Conservation (phyloP, 768 basidiomycete genomes). For the Cystobasidium ongulense region DNA sequence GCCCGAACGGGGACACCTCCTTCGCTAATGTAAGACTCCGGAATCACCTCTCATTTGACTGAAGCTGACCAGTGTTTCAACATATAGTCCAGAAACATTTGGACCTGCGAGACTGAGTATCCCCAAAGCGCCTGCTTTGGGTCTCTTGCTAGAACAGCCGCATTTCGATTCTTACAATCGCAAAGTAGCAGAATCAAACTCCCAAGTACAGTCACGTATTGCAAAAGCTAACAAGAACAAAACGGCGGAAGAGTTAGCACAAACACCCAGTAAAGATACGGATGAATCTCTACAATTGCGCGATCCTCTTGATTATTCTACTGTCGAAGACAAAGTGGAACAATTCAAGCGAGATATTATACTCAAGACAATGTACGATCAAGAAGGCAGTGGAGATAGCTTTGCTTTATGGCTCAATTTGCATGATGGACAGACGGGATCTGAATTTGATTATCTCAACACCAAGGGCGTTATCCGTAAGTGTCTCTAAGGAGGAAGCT, state of each 20-base stretch:
- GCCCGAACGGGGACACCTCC: constrained; percentile 68
- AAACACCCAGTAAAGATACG: constrained; percentile 46
- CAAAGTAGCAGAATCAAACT: constrained; percentile 41
- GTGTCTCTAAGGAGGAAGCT: background rate
- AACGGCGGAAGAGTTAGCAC: background rate
- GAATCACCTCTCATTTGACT: background rate
- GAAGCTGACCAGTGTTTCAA: background rate
- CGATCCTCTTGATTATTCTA: constrained; percentile 36
- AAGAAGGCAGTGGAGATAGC: constrained; percentile 71
- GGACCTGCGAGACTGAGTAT: constrained; percentile 68
- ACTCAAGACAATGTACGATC: constrained; percentile 73
- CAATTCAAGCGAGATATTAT: constrained; percentile 77
- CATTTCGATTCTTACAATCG: constrained; percentile 49
- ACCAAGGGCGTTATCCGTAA: constrained; percentile 61
- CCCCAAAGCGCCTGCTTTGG: constrained; percentile 92
- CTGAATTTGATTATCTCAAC: constrained; percentile 71
- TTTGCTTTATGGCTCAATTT: constrained; percentile 70
- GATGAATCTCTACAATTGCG: constrained; percentile 21
- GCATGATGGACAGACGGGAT: constrained; percentile 65
- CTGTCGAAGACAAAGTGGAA: constrained; percentile 65
- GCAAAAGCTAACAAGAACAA: constrained; percentile 30
- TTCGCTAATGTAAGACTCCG: constrained; percentile 54
- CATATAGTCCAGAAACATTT: constrained; percentile 53
- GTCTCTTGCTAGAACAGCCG: constrained; percentile 70
- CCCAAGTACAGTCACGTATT: constrained; percentile 35